Evolutionary conservation across 106 monocot genomes (phyloP).

Genomic region (Allium sativum): DNA sequence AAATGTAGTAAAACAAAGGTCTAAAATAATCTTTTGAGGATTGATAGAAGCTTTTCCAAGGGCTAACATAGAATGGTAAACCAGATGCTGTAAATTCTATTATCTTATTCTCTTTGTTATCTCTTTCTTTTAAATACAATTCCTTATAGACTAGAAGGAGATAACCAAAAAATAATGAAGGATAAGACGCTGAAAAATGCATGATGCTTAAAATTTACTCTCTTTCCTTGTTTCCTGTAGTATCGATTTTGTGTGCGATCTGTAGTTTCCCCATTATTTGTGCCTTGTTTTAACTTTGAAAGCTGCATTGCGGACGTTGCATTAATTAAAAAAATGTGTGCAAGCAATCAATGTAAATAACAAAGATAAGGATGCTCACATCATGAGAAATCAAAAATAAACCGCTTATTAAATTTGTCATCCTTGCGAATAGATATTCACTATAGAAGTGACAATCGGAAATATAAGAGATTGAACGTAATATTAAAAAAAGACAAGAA

Average conservation of each 20-base stretch:
- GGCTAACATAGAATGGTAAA: constrained; percentile 21
- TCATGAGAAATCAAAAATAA: constrained; percentile 12
- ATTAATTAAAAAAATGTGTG: background rate
- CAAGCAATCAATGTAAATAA: background rate
- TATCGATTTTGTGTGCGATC: constrained; percentile 22
- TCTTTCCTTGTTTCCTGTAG: constrained; percentile 47
- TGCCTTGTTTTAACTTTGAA: constrained; percentile 26
- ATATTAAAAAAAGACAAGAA: too few relatives aligned
- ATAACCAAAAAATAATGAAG: constrained; percentile 43
- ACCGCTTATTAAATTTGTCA: constrained; percentile 16
- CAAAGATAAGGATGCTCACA: background rate
- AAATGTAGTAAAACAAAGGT: constrained; percentile 30
- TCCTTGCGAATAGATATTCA: constrained; percentile 13
- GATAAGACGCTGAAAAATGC: constrained; percentile 32
- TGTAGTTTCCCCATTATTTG: constrained; percentile 4
- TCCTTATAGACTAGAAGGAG: constrained; percentile 57
- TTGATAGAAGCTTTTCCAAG: background rate
- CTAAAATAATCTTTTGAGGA: constrained; percentile 26
- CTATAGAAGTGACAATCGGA: constrained; percentile 1
- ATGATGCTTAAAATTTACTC: constrained; percentile 39
- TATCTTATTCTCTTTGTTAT: constrained; percentile 54
- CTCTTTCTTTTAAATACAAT: constrained; percentile 45
- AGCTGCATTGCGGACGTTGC: constrained; percentile 22
- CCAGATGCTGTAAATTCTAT: constrained; percentile 40
- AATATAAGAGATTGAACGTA: too few relatives aligned